Conservation (phyloP, 179 eudicot species). For the Beta lomatogona region DNA sequence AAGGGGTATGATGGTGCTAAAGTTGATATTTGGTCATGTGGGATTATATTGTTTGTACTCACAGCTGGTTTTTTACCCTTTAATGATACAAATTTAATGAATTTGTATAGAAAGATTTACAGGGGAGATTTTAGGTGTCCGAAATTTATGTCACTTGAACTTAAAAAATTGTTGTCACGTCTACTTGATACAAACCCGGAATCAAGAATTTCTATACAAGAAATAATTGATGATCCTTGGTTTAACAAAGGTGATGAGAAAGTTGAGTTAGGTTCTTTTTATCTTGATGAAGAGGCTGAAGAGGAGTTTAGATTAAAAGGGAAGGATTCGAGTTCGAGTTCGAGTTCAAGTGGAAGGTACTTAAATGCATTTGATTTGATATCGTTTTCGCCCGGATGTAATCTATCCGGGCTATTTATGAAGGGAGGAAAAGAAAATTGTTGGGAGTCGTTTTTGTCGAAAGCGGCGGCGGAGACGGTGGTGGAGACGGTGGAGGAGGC, state of each 20-base stretch:
- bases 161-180: slow-evolving; percentile 27
- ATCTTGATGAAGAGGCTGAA: slow-evolving; percentile 12
- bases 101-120: slow-evolving; percentile 41
- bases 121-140: slow-evolving; percentile 43
- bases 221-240: slow-evolving; percentile 40
- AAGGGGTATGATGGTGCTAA: slow-evolving; percentile 48
- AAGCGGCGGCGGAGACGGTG: slow-evolving; percentile 40
- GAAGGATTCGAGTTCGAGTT: slow-evolving; percentile 13
- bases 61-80: slow-evolving; percentile 44
- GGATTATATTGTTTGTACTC: slow-evolving; percentile 40
- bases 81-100: slow-evolving; percentile 42
- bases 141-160: slow-evolving; percentile 35
- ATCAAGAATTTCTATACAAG: slow-evolving; percentile 37
- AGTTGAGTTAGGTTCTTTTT: slow-evolving; percentile 15
- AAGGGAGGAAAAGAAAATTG: slow-evolving; percentile 1
- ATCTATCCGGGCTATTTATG: slow-evolving; percentile 39
- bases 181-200: slow-evolving; percentile 43
- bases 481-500: slow-evolving; percentile 44
- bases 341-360: slow-evolving; percentile 10
- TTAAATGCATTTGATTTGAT: slow-evolving; percentile 53
- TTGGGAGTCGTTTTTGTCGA: slow-evolving; percentile 46
- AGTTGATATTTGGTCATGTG: slow-evolving; percentile 49
- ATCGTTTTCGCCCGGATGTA: slow-evolving; percentile 42
- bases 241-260: slow-evolving; percentile 33
- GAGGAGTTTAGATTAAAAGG: not conserved